Percentiles rank a stretch among this genome's conserved stretches.
Conservation (phyloP, 306 rosid genomes). For the Comarum palustre region DNA sequence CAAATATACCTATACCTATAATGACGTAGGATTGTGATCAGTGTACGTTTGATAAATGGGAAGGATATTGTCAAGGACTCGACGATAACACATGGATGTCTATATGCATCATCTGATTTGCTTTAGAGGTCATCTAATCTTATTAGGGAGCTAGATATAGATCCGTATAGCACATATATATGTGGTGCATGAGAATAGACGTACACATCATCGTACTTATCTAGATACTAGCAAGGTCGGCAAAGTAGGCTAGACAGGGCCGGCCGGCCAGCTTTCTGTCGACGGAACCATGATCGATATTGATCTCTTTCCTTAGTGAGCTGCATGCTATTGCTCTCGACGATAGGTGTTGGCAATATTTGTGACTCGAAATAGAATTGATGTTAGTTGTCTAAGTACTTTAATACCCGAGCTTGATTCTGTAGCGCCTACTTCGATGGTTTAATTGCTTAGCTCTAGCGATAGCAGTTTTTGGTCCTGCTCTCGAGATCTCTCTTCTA, state of each 20-base stretch:
- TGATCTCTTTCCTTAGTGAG: not conserved
- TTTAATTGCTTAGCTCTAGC: no score
- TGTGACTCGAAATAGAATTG: no score
- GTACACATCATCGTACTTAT: not conserved
- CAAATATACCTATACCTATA: not conserved
- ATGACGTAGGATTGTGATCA: not conserved
- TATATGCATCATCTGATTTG: conserved; percentile 44
- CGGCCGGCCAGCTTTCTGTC: not conserved
- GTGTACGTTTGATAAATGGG: conserved; percentile 17
- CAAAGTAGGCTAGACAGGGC: not conserved
- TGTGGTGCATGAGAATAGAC: not conserved
- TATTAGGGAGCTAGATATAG: not conserved
- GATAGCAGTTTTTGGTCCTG: no score
- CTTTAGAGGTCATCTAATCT: not conserved
- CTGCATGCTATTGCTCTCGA: not conserved
- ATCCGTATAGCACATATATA: not conserved
- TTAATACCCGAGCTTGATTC: no score
- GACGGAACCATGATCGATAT: not conserved
- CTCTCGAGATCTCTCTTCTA: no score
- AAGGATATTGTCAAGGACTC: conserved; percentile 26
- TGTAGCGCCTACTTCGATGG: no score
- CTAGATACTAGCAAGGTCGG: not conserved
- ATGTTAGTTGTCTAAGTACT: no score
- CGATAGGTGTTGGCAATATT: not conserved
- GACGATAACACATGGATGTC: conserved; percentile 46